Base-by-base conservation (phyloP, 1,139 yeast species). In the Nadsonia starkeyi-henricii region DNA sequence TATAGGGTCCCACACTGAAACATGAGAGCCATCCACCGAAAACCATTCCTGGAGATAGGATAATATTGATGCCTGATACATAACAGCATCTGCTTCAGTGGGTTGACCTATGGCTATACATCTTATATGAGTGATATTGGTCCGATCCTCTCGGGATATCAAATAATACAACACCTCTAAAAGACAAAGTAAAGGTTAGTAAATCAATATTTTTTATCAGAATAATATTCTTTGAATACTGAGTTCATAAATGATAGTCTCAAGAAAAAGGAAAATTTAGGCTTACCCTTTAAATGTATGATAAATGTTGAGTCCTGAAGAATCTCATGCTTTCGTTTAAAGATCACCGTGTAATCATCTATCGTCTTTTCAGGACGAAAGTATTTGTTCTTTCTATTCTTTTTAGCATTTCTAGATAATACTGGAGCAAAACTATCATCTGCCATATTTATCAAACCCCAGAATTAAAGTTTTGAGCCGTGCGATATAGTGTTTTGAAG, bases 91-190 rank as follows among this genome's bases (percentile, higher is more conserved):
- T 49, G 78, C 76, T 12, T 72, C 73, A 12, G 73, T 60, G 2
- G 86, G 85, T 3, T 80, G 73, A 0, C 94, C 95, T 17, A 84
- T 65, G 0, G 93, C 95, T 37, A 84, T 63, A 58, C 93, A 84
- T 57, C 88, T 67, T 48, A 83, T 70, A 21, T 53, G 56, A 1
- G 58, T 55, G 23, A 54, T 43, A 4, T 23, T 13, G 33, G 41
- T 33, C 26, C 23, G 37, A 17, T 30, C 42, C 19, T 21, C 20
- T 33, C 30, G 19, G 20, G 18, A 23, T 15, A 20, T 21, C 18
- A 42, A 23, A 13, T 21, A 3, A 20, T 20, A 13, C 8, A 42
- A 42, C 15, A 20, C 43, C 7, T 21, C 28, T 20, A 26, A 4
- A 15, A 23, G 5, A 9, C 5, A 23, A 23, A 9, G 28, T 23